A percentile compares a stretch with the other conserved stretches of the same genome.
phyloP scores from a whole-genome alignment of 371 early-diverging fungal species.

The Haplosporangium sp. region DNA sequence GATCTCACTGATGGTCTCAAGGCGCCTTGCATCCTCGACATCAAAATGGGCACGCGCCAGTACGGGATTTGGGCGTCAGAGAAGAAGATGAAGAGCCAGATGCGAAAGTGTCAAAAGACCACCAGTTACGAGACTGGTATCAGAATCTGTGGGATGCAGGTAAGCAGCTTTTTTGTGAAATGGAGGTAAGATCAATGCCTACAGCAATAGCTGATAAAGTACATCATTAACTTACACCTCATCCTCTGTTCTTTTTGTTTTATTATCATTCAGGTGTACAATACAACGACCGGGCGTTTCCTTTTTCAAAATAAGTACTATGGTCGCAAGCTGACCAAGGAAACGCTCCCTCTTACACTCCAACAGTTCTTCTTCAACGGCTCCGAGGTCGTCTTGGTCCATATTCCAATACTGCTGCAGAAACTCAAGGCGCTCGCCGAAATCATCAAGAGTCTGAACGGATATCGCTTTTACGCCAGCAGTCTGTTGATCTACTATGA shows the following conservation, averaged over 20 bases:
- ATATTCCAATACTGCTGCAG: slow-evolving; percentile 79
- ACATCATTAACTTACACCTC: not conserved
- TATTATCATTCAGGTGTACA: slow-evolving; percentile 75
- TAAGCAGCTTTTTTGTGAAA: slow-evolving; percentile 32
- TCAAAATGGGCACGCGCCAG: slow-evolving; percentile 98
- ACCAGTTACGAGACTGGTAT: slow-evolving; percentile 93
- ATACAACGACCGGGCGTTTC: slow-evolving; percentile 70
- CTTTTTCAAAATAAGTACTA: slow-evolving; percentile 92
- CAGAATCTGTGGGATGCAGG: slow-evolving; percentile 97
- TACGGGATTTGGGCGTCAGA: slow-evolving; percentile 89
- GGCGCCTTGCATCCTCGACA: slow-evolving; percentile 93
- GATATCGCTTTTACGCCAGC: slow-evolving; percentile 91
- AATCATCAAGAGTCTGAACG: slow-evolving; percentile 76
- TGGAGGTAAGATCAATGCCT: too few species aligned
- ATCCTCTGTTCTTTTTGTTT: slow-evolving; percentile 9
- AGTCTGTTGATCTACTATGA: slow-evolving; percentile 89
- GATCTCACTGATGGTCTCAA: slow-evolving; percentile 91
- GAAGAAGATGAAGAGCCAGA: slow-evolving; percentile 88
- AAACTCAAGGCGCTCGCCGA: slow-evolving; percentile 76
- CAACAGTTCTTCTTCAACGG: slow-evolving; percentile 85
- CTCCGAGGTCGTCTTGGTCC: slow-evolving; percentile 67
- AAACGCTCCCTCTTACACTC: slow-evolving; percentile 79
- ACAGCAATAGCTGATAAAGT: not conserved
- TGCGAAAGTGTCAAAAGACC: slow-evolving; percentile 87
- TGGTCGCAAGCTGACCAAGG: slow-evolving; percentile 84